Evolutionary conservation across 1,284 basidiomycete genomes (phyloP), one percentile per base, ranked within the genome.

Genomic region (Afroboletus lepidellus): DNA sequence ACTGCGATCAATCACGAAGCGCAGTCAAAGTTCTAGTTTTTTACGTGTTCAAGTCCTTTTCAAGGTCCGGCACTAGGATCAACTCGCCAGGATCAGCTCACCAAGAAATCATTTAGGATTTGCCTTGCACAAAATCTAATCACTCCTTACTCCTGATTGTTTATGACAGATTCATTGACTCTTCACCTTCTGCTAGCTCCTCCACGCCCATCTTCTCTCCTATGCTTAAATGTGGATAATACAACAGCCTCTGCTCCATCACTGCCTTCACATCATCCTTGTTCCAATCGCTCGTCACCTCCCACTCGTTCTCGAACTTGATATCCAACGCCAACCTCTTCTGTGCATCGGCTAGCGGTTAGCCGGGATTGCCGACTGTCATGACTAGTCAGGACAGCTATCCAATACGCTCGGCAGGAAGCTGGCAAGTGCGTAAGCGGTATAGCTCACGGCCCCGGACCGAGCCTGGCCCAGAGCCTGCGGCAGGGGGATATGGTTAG

Each of bases 261-360:
- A 81, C 80, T 1, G 84, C 85, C 54, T 92, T 88, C 3, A 86
- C 83, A 60, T 94, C 92, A 58, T 94, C 91, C 63, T 92, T 89
- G 64, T 90, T 92, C 80, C 91, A 87, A 68, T 94, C 90, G 63
- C 89, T 90, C 37, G 85, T 87, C 37, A 84, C 81, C 67, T 96
- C 94, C 94, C 93, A 96, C 59, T 90, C 85, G 60, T 94, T 92
- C 62, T 96, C 92, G 66, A 96, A 96, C 70, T 79, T 60, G 44
- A 69, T 69, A n/a, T 67, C 64, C 41, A 67, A 23, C 16, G 50
- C 61, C 16, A 53, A 41, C 25, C 59, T 69, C 41, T 71, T n/a
- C n/a, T n/a, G n/a, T n/a, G n/a, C n/a, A n/a, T n/a, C n/a, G n/a
- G n/a, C n/a, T n/a, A n/a, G n/a, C n/a, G n/a, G n/a, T n/a, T n/a